Conservation (phyloP, 768 basidiomycete species). For the Porpolomopsis calyptriformis region DNA sequence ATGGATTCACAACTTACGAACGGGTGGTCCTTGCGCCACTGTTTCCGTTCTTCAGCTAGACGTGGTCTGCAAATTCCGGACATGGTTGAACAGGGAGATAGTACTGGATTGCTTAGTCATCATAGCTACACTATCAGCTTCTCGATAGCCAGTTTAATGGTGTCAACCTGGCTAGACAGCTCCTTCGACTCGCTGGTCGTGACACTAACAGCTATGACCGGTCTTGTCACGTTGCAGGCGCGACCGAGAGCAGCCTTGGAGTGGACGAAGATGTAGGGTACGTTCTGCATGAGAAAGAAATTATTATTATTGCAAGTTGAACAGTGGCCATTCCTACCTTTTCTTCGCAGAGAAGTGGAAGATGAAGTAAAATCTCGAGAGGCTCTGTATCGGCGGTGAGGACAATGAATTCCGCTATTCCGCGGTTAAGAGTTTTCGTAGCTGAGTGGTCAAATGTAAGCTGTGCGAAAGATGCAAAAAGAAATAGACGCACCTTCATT, state of each 20-base stretch:
- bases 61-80: slow-evolving; percentile 90
- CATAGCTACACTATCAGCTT: slow-evolving; percentile 5
- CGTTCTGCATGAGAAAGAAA: slow-evolving; percentile 47
- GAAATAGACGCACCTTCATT: slow-evolving; percentile 69
- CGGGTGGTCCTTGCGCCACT: slow-evolving; percentile 98
- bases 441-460: slow-evolving; percentile 33
- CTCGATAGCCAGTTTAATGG: slow-evolving; percentile 64
- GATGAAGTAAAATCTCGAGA: slow-evolving; percentile 92
- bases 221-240: slow-evolving; percentile 89
- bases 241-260: slow-evolving; percentile 93
- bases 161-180: slow-evolving; percentile 78
- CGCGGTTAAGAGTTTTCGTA: slow-evolving; percentile 96
- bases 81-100: slow-evolving; percentile 42
- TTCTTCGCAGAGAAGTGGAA: slow-evolving; percentile 96
- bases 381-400: slow-evolving; percentile 96
- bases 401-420: slow-evolving; percentile 95
- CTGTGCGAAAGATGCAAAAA: background rate
- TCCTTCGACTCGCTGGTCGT: slow-evolving; percentile 95
- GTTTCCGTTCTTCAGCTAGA: slow-evolving; percentile 93
- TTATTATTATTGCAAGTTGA: background rate
- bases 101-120: no score
- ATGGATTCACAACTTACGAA: slow-evolving; percentile 63
- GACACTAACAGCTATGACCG: slow-evolving; percentile 91
- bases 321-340: slow-evolving; percentile 46
- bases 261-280: slow-evolving; percentile 90